Base-by-base conservation (phyloP, 1,284 basidiomycete genomes). In the Ceratobasidium sp. region DNA sequence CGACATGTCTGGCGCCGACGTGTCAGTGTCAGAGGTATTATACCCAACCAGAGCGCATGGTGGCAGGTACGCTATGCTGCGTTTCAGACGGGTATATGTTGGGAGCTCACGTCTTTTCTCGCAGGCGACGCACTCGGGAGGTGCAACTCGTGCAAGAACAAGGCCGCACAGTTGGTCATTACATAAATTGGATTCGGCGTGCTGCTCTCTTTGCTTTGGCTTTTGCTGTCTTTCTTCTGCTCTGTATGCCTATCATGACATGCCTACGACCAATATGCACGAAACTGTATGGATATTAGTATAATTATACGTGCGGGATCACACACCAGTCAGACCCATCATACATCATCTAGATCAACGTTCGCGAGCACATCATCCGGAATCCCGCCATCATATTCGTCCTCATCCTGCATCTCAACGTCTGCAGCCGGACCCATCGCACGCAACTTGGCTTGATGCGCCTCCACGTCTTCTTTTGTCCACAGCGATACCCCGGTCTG, bases 401-500 rank as follows among this genome's bases (percentile, higher is more conserved):
- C 75, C 42, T 69, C 40, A 42, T 53, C 59, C 42, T 70, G 38
- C 76, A 82, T 80, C 75, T 84, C 84, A n/a, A 81, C 79, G 76
- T 86, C 83, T 56, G 83, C 74, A 21, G 58, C 36, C 53, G 72
- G 69, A 23, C 83, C 84, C 21, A 86, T 80, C 58, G 84, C 88
- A 76, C 84, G 87, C 77, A 94, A 91, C 77, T 92, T 92, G 44
- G 85, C 87, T 79, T 95, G 92, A 30, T 90, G 89, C 78, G 87
- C 88, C 77, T 92, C 85, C 42, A 97, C 85, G 78, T 97, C 92
- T 76, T 91, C 90, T 8, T 96, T 79, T 42, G 94, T 95, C 97
- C 97, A 99, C 53, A 98, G 83, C 49, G 93, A 96, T 60, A 99
- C 86, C 0, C 96, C 95, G 7, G 95, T 97, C 82, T 96, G 90